Evolutionary conservation across 306 rosid species (phyloP).

Genomic region (Acmispon strigosus): DNA sequence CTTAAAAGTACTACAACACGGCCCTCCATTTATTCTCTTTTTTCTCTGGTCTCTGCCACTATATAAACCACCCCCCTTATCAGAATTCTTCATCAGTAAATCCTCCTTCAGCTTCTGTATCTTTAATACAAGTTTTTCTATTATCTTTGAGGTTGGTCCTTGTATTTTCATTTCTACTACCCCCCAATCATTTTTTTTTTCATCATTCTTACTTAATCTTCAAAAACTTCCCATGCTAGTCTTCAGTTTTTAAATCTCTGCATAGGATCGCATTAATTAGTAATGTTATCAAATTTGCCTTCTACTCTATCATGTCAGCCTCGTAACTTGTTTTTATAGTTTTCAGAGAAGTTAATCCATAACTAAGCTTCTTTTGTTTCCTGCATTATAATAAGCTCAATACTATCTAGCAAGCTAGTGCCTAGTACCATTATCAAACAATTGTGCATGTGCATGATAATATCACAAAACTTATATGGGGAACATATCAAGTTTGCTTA

Average conservation of each 20-base stretch:
- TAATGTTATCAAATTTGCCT: constrained; percentile 6
- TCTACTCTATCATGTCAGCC: constrained; percentile 12
- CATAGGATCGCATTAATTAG: background rate
- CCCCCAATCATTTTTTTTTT: background rate
- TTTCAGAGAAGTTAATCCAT: constrained; percentile 21
- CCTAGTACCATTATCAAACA: constrained; percentile 8
- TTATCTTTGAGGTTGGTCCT: constrained; percentile 39
- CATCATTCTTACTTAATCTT: background rate
- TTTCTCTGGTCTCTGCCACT: constrained; percentile 35
- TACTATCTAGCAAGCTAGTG: constrained; percentile 16
- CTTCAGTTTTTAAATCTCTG: background rate
- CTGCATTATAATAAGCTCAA: constrained; percentile 1
- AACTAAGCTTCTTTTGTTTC: background rate
- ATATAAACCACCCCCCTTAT: constrained; percentile 49
- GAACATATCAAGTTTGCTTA: background rate
- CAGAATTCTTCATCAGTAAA: constrained; percentile 43
- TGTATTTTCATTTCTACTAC: background rate
- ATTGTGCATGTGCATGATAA: background rate
- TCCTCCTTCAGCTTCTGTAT: constrained; percentile 26
- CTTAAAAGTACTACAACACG: constrained; percentile 61
- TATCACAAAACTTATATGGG: background rate
- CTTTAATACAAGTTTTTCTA: constrained; percentile 15
- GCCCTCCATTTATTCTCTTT: constrained; percentile 66
- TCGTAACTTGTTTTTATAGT: constrained; percentile 16
- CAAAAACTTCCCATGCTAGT: background rate